Evolutionary conservation across 345 rosid species (phyloP).

Genomic region (Schrenkiella parvula): DNA sequence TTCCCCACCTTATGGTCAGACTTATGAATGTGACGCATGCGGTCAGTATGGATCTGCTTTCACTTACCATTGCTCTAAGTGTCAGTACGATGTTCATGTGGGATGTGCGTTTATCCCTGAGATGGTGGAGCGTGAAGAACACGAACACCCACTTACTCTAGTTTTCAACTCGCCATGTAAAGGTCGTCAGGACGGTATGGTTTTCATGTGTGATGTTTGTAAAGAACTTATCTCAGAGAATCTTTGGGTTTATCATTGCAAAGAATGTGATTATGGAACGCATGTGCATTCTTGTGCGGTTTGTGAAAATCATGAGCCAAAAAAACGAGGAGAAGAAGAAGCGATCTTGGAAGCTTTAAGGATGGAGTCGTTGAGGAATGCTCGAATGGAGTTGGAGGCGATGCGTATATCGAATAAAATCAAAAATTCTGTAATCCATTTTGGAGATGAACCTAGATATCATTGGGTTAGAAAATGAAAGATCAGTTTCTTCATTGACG

Average conservation of each 20-base stretch:
- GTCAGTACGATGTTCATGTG: slow-evolving; percentile 24
- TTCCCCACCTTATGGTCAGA: slow-evolving; percentile 1
- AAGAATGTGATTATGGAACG: slow-evolving; percentile 20
- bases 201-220: slow-evolving; percentile 12
- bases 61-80: slow-evolving; percentile 12
- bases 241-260: slow-evolving; percentile 20
- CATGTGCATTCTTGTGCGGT: slow-evolving; percentile 24
- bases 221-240: not conserved
- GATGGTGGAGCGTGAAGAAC: not conserved
- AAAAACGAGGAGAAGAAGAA: not conserved
- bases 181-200: not conserved
- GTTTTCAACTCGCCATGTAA: slow-evolving; percentile 3
- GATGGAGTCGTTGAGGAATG: not conserved
- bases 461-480: not conserved
- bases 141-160: slow-evolving; percentile 14
- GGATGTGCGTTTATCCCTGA: slow-evolving; percentile 15
- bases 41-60: slow-evolving; percentile 17
- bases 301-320: not conserved
- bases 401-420: not conserved
- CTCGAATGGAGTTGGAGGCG: not conserved
- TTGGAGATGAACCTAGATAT: slow-evolving; percentile 3
- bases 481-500: not conserved
- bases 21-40: slow-evolving; percentile 17
- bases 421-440: slow-evolving; percentile 2
- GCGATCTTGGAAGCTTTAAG: not conserved